Evolutionary conservation across 164 flowering plant genomes (phyloP), one percentile per base, ranked within the genome.

Genomic region (Vitis cinerea): DNA sequence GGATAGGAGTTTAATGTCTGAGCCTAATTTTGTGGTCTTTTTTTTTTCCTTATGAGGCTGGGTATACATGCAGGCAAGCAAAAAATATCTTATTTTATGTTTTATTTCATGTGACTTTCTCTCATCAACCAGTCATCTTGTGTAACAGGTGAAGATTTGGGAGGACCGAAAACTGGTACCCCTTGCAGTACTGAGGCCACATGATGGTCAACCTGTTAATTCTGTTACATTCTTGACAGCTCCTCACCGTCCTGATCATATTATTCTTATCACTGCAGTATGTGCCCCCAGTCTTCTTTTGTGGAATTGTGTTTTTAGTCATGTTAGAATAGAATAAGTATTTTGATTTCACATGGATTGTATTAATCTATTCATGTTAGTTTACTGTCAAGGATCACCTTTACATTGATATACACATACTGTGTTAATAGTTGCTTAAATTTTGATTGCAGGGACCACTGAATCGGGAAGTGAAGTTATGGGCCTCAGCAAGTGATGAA

Each of bases 81-180:
- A 6, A 37, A 37, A 37, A 37, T 37, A 37, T 37, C 7, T 53
- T 53, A 13, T 53, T 13, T 53, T 14, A 13, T 12, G 6, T 58
- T 27, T 58, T 17, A 11, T 27, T 58, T 17, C 11, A 13, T 58
- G 61, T 17, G 27, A 53, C 0, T 53, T 61, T 31, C 19, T 10
- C 17, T 31, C 11, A 47, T 31, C 14, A 19, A 15, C 23, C 13
- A 16, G 9, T 12, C 59, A n/a, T 55, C 14, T 67, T 67, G 44
- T 65, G 53, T n/a, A 61, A 71, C 90, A 94, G 98, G 84, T 94
- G 51, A 94, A 90, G 80, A 90, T 94, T 66, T 94, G 98, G 98
- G 97, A 89, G 74, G 97, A 94, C 53, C 88, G 94, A 10, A 94
- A 87, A 77, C 64, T 85, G 16, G 14, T 30, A n/a, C 97, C 97